A percentile compares a stretch with the other conserved stretches of the same genome.
Evolutionary conservation across 2,329 filamentous ascomycete species (phyloP).

Genomic region (Colletotrichum liriopes): DNA sequence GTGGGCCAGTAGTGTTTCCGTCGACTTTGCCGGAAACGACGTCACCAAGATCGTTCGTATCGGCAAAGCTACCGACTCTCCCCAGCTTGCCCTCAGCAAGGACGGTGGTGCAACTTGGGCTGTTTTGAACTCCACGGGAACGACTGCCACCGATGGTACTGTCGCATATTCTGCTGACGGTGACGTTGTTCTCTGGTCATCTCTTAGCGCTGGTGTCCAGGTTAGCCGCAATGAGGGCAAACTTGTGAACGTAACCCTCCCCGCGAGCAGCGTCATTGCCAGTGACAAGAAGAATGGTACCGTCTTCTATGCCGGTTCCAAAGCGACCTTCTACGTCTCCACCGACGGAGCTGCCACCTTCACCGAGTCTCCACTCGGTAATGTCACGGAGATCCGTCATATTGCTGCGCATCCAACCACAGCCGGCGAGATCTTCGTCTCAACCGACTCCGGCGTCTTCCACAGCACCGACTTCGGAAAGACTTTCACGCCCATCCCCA

Average conservation of each 20-base stretch:
- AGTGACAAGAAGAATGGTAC: slow-evolving; percentile 68
- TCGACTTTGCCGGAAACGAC: slow-evolving; percentile 66
- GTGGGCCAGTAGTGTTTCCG: slow-evolving; percentile 61
- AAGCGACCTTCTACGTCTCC: slow-evolving; percentile 66
- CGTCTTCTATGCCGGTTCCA: slow-evolving; percentile 67
- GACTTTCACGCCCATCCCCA: slow-evolving; percentile 59
- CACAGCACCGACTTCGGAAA: slow-evolving; percentile 67
- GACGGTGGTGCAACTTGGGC: slow-evolving; percentile 68
- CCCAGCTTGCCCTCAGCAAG: slow-evolving; percentile 63
- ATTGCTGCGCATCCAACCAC: slow-evolving; percentile 70
- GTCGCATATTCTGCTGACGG: slow-evolving; percentile 68
- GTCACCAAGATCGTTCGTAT: slow-evolving; percentile 64
- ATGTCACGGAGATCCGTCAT: slow-evolving; percentile 65
- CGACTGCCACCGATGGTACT: slow-evolving; percentile 58
- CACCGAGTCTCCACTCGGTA: slow-evolving; percentile 53
- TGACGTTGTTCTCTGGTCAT: slow-evolving; percentile 65
- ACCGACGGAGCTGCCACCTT: slow-evolving; percentile 65
- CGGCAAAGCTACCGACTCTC: slow-evolving; percentile 60
- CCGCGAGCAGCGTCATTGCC: slow-evolving; percentile 64
- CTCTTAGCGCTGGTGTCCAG: slow-evolving; percentile 57
- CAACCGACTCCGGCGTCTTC: slow-evolving; percentile 69
- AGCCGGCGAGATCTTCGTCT: slow-evolving; percentile 74
- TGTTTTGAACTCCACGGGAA: slow-evolving; percentile 62
- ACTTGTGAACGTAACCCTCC: slow-evolving; percentile 63
- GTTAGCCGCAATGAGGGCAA: slow-evolving; percentile 57